These are phyloP conservation scores for Pleurotus tuber-regium DNA, from an alignment of 768 basidiomycete genomes.

Conservation along the genomic window DNA sequence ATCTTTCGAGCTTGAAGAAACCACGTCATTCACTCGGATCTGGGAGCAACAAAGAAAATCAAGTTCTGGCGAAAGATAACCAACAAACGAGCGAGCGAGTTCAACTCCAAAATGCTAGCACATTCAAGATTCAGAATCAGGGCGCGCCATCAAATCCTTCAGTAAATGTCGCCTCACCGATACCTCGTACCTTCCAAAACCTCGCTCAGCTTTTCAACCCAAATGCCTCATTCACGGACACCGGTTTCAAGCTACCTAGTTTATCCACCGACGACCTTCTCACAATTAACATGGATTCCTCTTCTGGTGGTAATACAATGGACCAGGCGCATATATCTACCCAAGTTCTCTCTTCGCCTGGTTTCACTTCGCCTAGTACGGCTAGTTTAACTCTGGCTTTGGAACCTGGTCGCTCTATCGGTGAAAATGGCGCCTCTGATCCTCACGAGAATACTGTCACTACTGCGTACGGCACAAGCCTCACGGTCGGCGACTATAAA, in stretches of 20 bases:
- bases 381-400: neutral
- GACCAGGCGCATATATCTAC: constrained; percentile 5
- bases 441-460: neutral
- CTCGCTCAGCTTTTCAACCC: neutral
- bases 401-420: neutral
- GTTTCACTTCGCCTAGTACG: neutral
- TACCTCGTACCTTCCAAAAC: neutral
- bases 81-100: neutral
- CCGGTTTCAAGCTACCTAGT: neutral
- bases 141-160: neutral
- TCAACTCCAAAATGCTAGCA: neutral
- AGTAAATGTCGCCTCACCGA: neutral
- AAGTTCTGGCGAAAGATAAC: neutral
- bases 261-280: neutral
- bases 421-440: neutral
- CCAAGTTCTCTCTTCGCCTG: neutral
- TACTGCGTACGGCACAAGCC: neutral
- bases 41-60: neutral
- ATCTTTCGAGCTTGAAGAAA: constrained; percentile 8
- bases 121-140: neutral
- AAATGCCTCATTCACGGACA: neutral
- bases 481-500: neutral
- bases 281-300: neutral
- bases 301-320: neutral
- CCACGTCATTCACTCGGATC: neutral